Percentiles rank a stretch among this genome's conserved stretches.
Evolutionary conservation across 257 asterid species (phyloP).

Genomic region (Nicotiana tabacum): DNA sequence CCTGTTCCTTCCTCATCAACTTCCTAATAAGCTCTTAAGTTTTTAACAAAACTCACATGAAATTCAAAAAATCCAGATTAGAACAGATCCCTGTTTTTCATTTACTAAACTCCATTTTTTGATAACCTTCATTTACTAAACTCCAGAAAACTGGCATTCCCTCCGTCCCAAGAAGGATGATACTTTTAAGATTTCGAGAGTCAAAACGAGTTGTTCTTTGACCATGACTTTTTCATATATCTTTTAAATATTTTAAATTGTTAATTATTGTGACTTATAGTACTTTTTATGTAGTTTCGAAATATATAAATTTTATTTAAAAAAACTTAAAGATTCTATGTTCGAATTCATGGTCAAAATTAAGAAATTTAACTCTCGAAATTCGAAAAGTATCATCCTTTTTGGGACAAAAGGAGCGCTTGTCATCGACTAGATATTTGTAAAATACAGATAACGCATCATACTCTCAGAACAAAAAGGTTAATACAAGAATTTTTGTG

Average conservation of each 20-base stretch:
- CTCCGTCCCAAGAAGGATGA: too few relatives aligned
- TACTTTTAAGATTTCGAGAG: too few relatives aligned
- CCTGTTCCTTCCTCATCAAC: not conserved
- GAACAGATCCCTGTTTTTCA: not conserved
- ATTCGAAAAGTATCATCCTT: too few relatives aligned
- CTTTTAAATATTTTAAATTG: too few relatives aligned
- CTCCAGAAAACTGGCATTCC: not conserved
- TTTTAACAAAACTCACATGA: not conserved
- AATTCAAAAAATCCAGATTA: not conserved
- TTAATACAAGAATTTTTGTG: not conserved
- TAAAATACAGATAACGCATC: not conserved
- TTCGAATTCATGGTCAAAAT: too few relatives aligned
- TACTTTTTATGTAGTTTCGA: too few relatives aligned
- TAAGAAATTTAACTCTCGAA: too few relatives aligned
- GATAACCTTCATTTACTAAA: not conserved
- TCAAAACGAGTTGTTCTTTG: too few relatives aligned
- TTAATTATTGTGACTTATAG: too few relatives aligned
- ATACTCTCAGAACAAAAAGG: not conserved
- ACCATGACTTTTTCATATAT: too few relatives aligned
- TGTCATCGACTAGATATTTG: not conserved
- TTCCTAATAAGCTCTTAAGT: not conserved
- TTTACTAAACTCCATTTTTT: not conserved
- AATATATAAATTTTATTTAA: too few relatives aligned
- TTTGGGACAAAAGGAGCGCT: not conserved
- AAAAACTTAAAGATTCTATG: too few relatives aligned